These are phyloP conservation scores for Mycena floridula DNA, from an alignment of 768 basidiomycete genomes.

Conservation along the genomic window DNA sequence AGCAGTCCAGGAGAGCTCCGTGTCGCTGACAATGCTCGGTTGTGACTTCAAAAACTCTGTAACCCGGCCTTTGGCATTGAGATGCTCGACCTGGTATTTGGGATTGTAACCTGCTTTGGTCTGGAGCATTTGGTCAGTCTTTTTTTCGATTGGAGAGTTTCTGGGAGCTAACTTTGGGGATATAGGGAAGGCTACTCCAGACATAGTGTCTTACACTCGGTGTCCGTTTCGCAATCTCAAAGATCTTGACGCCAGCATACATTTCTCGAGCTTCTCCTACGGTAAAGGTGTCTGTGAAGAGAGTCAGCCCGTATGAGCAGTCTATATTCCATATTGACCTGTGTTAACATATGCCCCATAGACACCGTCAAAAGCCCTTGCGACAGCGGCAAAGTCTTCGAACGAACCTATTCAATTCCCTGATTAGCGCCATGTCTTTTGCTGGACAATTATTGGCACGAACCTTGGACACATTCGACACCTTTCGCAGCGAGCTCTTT, in stretches of 20 bases:
- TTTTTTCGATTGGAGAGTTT: too few species aligned
- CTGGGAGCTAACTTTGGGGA: too few species aligned
- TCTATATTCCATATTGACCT: too few species aligned
- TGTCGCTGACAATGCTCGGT: conserved; percentile 22
- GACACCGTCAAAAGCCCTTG: conserved; percentile 25
- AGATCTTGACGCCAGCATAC: conserved; percentile 33
- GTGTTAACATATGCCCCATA: conserved; percentile 17
- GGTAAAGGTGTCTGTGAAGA: conserved; percentile 4
- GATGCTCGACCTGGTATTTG: conserved; percentile 31
- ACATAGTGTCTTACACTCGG: conserved; percentile 30
- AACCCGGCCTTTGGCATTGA: conserved; percentile 35
- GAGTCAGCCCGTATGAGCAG: too few species aligned
- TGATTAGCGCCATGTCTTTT: too few species aligned
- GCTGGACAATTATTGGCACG: too few species aligned
- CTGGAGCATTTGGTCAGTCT: too few species aligned
- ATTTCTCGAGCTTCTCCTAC: neutral
- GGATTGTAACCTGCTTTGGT: too few species aligned
- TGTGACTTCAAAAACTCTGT: conserved; percentile 31
- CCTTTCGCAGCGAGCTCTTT: conserved; percentile 31
- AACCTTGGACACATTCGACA: too few species aligned
- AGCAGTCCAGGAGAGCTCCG: conserved; percentile 26
- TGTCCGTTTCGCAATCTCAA: conserved; percentile 30
- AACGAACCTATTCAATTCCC: conserved; percentile 24
- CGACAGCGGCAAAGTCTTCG: conserved; percentile 22
- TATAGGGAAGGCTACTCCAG: conserved; percentile 36